These are phyloP conservation scores for Ceratocystis harringtonii DNA, from an alignment of 2,329 filamentous ascomycete genomes.

Conservation along the genomic window DNA sequence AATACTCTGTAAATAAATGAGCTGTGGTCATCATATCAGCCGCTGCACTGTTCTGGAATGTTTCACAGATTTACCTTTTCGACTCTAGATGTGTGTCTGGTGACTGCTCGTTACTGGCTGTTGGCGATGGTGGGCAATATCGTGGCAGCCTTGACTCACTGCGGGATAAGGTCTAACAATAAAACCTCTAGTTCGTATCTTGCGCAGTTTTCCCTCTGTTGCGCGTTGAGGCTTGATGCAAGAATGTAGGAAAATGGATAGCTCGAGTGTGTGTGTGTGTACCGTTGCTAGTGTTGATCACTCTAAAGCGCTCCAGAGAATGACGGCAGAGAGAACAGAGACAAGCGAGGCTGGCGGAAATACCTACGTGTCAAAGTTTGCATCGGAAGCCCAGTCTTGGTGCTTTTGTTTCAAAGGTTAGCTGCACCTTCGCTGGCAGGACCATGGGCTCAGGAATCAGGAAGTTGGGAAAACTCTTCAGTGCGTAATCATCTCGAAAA, in stretches of 20 bases:
- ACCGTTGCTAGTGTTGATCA: not conserved
- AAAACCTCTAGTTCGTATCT: not conserved
- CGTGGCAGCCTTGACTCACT: not conserved
- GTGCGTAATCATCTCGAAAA: not conserved
- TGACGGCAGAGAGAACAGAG: not conserved
- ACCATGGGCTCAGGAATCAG: not conserved
- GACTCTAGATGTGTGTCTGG: too few species aligned
- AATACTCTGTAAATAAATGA: not conserved
- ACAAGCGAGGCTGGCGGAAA: not conserved
- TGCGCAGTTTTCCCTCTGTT: too few species aligned
- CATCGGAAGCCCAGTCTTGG: not conserved
- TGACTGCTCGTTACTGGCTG: not conserved
- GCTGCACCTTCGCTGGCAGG: not conserved
- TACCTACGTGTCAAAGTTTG: not conserved
- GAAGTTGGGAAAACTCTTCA: not conserved
- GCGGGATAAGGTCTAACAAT: not conserved
- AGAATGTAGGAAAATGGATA: too few species aligned
- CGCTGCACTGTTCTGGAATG: not conserved
- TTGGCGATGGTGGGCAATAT: not conserved
- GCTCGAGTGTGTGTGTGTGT: not conserved
- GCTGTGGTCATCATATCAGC: not conserved
- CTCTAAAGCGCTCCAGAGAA: too few species aligned
- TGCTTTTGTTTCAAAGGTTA: not conserved
- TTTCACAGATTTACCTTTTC: not conserved
- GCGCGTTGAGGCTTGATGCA: too few species aligned